Base-by-base conservation (phyloP, 2,329 filamentous ascomycete genomes). In the Verticillium nubilum region DNA sequence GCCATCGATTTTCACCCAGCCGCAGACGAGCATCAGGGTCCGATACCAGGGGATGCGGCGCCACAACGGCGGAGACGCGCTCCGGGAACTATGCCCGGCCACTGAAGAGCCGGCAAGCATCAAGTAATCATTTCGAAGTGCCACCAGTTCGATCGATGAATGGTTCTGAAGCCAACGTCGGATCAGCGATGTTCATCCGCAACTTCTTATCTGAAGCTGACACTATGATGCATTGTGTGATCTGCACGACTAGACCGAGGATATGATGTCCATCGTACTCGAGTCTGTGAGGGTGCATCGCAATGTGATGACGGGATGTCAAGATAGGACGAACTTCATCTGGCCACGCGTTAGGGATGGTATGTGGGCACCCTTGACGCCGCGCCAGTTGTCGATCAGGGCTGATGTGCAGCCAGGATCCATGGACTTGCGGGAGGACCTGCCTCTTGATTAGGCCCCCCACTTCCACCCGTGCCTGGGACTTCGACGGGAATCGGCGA, bases 271-370 rank as follows among this genome's bases (percentile, higher is more conserved):
- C 19, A n/a, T 50, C 42, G 19, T 19, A 12, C 37, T 52, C 33
- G 42, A 52, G 27, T 25, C 37, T 12, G 42, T 23, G 37, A 56
- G 37, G 57, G 54, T 55, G 31, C 55, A 54, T 61, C 57, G 47
- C 29, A 23, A 50, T 10, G 42, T 23, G 19, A 19, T 42, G 10
- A 9, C 25, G 26, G 17, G 27, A 29, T 5, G 52, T 35, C 33
- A 54, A 60, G 58, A 59, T 60, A 58, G 58, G 61, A 62, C 54
- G 61, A 62, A 62, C 61, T 56, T 19, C 52, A 62, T 58, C 56
- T 47, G 58, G 54, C 33, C 28, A 54, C 15, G 50, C 25, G 29
- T 37, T 23, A 7, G 42, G 10, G 58, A 59, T 56, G 55, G 42
- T 59, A 26, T 42, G 28, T 23, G 26, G 33, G 27, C 29, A 56